Base-by-base conservation (phyloP, 2,329 filamentous ascomycete species). In the Phaeosphaeriaceae sp. region DNA sequence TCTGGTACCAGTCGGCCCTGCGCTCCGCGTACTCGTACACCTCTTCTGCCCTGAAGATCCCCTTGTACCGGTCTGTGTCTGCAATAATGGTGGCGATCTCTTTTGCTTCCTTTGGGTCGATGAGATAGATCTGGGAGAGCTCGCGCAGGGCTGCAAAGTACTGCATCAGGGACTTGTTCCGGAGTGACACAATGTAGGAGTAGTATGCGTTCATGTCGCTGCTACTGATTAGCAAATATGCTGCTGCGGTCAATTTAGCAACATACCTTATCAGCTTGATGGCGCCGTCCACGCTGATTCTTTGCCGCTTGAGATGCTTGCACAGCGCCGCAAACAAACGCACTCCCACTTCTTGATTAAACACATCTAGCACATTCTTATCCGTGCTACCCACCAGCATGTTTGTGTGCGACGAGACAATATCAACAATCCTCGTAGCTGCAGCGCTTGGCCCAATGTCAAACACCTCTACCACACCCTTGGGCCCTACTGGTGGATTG, bases 361-460 rank as follows among this genome's bases (percentile, higher is more conserved):
- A 99, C 15, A 99, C 95, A 73, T 99, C 95, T 24, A 99, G 88
- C 85, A 97, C 96, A 61, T 92, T 94, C 82, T 99, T 99, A 76
- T 99, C 95, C 1, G 94, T 98, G 74, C 92, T 96, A 61, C 95
- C 95, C 3, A 91, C 87, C 13, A 99, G 85, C 92, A 99, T 97
- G 73, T 86, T 88, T 1, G 93, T 98, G 76, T 99, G 95, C 17
- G 90, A 90, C 21, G 89, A 89, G 15, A 98, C 91, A 42, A 98
- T 87, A 44, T 92, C 89, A 24, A 97, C 91, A 50, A 99, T 89
- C 52, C 89, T 89, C 63, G 82, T 84, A 4, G 95, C 93, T 17
- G 94, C 94, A 45, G 85, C 79, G 44, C 91, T 97, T 0, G 94
- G 90, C 0, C 92, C 91, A 53, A 90, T 84, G 68, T 90, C 88